Conservation (phyloP, 202 grass and related monocot genomes). For the Zizania palustris region DNA sequence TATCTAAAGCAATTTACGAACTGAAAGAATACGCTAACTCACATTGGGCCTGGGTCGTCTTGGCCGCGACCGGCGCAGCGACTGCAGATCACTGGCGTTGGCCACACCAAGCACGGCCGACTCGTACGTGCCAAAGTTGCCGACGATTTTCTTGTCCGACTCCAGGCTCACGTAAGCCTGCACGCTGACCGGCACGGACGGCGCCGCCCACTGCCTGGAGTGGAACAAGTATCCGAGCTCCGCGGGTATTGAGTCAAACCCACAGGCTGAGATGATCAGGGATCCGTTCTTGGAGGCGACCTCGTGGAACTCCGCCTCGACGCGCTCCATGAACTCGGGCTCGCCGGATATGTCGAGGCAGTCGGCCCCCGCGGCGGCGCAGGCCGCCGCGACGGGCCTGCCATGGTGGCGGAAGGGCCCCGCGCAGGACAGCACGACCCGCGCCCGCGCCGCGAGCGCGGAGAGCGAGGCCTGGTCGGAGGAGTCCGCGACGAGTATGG, state of each 20-base stretch:
- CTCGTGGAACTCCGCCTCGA: constrained; percentile 69
- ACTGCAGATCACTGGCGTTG: constrained; percentile 57
- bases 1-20: not conserved
- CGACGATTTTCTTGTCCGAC: constrained; percentile 60
- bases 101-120: constrained; percentile 78
- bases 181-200: constrained; percentile 49
- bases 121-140: constrained; percentile 80
- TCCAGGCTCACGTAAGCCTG: constrained; percentile 70
- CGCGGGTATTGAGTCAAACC: constrained; percentile 83
- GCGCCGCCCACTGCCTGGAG: constrained; percentile 60
- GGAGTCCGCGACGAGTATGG: constrained; percentile 66
- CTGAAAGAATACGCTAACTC: constrained; percentile 22
- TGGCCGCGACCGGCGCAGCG: constrained; percentile 62
- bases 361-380: constrained; percentile 59
- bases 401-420: constrained; percentile 84
- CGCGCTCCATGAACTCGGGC: constrained; percentile 91
- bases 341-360: constrained; percentile 89
- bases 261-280: constrained; percentile 76
- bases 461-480: constrained; percentile 64
- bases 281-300: constrained; percentile 52
- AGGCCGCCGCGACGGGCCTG: constrained; percentile 63
- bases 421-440: constrained; percentile 69
- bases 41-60: constrained; percentile 65
- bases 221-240: constrained; percentile 81
- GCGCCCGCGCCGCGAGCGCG: constrained; percentile 54